Percentiles rank a stretch among this genome's conserved stretches.
phyloP scores from a whole-genome alignment of 164 flowering plant species.

The Nymphaea colorata region DNA sequence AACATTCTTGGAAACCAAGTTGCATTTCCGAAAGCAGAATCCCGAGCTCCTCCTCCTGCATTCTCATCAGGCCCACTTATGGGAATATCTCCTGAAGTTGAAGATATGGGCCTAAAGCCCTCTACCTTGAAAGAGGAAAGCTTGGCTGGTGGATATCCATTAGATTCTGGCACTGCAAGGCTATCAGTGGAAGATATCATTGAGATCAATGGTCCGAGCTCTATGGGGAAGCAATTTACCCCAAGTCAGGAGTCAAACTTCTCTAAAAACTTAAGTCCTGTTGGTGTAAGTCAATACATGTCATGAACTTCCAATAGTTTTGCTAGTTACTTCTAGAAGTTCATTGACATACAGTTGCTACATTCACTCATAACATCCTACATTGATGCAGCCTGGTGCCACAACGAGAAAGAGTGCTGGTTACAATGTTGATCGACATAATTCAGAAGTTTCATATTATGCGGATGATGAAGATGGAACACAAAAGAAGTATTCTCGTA shows the following conservation, averaged over 20 bases:
- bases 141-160: conserved; percentile 19
- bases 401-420: conserved; percentile 62
- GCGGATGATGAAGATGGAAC: conserved; percentile 96
- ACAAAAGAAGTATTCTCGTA: conserved; percentile 58
- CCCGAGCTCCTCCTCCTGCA: conserved; percentile 81
- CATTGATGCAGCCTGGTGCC: conserved; percentile 60
- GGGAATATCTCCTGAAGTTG: conserved; percentile 22
- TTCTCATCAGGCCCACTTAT: conserved; percentile 76
- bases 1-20: conserved; percentile 80
- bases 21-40: conserved; percentile 32
- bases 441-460: conserved; percentile 79
- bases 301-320: background rate
- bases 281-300: conserved; percentile 41
- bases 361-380: background rate
- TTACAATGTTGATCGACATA: conserved; percentile 56
- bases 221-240: conserved; percentile 28
- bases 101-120: conserved; percentile 16
- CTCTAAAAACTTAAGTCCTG: conserved; percentile 52
- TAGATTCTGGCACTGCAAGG: conserved; percentile 24
- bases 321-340: background rate
- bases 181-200: conserved; percentile 42
- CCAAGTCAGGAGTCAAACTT: conserved; percentile 29
- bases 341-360: background rate
- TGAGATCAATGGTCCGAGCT: conserved; percentile 60
- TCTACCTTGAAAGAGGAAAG: conserved; percentile 18